These are phyloP conservation scores for Cladosporium austrohemisphaericum DNA, from an alignment of 2,329 filamentous ascomycete genomes.

Conservation along the genomic window DNA sequence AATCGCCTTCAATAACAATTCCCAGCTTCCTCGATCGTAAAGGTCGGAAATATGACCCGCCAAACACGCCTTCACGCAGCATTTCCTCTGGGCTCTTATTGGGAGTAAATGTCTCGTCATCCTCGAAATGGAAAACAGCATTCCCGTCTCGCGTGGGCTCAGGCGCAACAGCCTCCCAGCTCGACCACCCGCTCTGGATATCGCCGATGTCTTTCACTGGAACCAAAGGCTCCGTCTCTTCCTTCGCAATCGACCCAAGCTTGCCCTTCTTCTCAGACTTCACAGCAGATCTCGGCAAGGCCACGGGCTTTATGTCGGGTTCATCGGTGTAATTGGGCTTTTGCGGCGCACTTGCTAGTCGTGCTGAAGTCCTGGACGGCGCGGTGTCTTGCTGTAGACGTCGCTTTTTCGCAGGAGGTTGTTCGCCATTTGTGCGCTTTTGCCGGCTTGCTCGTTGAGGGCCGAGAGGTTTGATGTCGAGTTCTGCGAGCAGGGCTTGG, in stretches of 20 bases:
- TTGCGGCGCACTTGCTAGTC: slow-evolving; percentile 41
- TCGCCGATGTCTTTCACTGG: slow-evolving; percentile 31
- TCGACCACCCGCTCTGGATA: slow-evolving; percentile 40
- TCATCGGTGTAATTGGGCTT: slow-evolving; percentile 41
- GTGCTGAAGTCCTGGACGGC: slow-evolving; percentile 46
- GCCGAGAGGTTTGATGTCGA: slow-evolving; percentile 40
- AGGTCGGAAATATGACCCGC: slow-evolving; percentile 51
- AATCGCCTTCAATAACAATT: slow-evolving; percentile 45
- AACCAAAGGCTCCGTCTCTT: slow-evolving; percentile 21
- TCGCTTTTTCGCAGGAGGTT: slow-evolving; percentile 38
- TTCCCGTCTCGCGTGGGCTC: slow-evolving; percentile 41
- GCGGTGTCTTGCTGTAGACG: slow-evolving; percentile 32
- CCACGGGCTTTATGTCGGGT: slow-evolving; percentile 26
- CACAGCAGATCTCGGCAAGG: slow-evolving; percentile 23
- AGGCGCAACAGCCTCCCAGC: slow-evolving; percentile 41
- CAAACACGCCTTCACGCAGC: slow-evolving; percentile 51
- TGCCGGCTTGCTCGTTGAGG: slow-evolving; percentile 15
- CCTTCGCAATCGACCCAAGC: slow-evolving; percentile 17
- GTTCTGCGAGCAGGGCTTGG: slow-evolving; percentile 44
- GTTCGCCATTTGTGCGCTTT: not conserved
- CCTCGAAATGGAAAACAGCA: slow-evolving; percentile 46
- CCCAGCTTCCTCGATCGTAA: slow-evolving; percentile 43
- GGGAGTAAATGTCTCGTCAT: slow-evolving; percentile 45
- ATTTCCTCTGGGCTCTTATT: slow-evolving; percentile 54
- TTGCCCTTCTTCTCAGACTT: slow-evolving; percentile 2